Evolutionary conservation across 1,284 basidiomycete genomes (phyloP), one percentile per base, ranked within the genome.

Genomic region (Schizophyllum amplum): DNA sequence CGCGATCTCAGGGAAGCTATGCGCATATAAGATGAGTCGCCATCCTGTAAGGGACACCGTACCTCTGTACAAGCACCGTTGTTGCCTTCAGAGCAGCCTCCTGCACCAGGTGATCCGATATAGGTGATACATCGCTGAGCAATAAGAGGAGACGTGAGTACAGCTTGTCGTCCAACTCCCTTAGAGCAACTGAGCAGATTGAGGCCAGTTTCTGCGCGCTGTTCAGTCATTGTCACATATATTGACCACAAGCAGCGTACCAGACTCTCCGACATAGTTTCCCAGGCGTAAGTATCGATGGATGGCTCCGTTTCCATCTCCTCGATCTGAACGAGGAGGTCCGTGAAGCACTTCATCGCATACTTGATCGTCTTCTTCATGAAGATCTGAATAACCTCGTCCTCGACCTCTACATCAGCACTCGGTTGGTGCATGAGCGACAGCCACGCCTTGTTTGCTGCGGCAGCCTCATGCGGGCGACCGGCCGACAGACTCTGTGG

Each of bases 31-130:
- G 33, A 48, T 22, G 42, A 52, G 22, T 21, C 48, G 33, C 26
- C 22, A 24, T 13, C 25, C 2, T 42, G 52, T 25, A 47, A 21
- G 17, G 25, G 24, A 27, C 6, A 61, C 24, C 75, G 55, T 65
- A 89, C 90, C 89, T 94, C 69, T 87, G 86, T 1, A 95, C 94
- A 27, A 89, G 79, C 25, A 92, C 84, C 20, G 83, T 87, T 26
- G 81, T 85, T 7, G 90, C 83, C 67, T 93, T 91, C 52, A 95
- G 73, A 23, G 93, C 92, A 5, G 93, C 86, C 67, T 92, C 89
- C 70, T 94, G 92, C 2, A 94, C 82, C 49, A 92, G 71, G 61
- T 84, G 84, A 60, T 95, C 92, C 53, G 82, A 84, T 50, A 94
- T 79, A 4, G 92, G 86, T 2, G 93, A 87, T 48, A 86, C 83